A percentile compares a stretch with the other conserved stretches of the same genome.
phyloP scores from a whole-genome alignment of 768 basidiomycete species.

The Gymnopilus dilepis region DNA sequence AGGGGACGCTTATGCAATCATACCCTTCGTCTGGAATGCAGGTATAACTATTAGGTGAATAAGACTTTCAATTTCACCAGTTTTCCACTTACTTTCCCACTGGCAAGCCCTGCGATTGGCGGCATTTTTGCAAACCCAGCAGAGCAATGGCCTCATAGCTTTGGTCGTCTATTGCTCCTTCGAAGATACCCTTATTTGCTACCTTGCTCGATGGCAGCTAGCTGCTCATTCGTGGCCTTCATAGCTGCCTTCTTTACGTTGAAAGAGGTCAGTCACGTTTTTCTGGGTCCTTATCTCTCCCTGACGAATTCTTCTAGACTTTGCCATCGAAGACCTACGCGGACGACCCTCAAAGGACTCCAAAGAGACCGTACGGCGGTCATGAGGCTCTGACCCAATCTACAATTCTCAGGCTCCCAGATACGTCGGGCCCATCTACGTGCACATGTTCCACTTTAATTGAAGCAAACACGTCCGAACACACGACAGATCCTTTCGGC shows the following conservation, averaged over 20 bases:
- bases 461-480: no score
- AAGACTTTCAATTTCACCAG: neutral
- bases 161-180: constrained; percentile 49
- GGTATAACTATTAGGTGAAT: constrained; percentile 39
- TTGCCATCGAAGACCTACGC: constrained; percentile 31
- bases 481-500: constrained; percentile 11
- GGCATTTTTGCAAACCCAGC: constrained; percentile 66
- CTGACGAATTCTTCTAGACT: constrained; percentile 28
- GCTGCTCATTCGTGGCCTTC: constrained; percentile 41
- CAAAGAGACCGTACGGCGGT: neutral
- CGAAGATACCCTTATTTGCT: constrained; percentile 50
- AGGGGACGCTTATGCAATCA: constrained; percentile 41
- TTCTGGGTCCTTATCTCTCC: neutral
- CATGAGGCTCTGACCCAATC: constrained; percentile 9
- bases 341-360: constrained; percentile 15
- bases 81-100: constrained; percentile 3
- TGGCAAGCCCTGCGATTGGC: constrained; percentile 76
- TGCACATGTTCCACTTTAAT: no score
- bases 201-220: constrained; percentile 47
- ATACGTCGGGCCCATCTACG: no score
- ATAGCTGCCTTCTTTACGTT: constrained; percentile 40
- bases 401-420: no score
- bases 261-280: constrained; percentile 52
- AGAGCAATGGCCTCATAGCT: constrained; percentile 58
- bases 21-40: constrained; percentile 40